A percentile compares a stretch with the other conserved stretches of the same genome.
Conservation (phyloP, 768 basidiomycete species). For the Macrolepiota fuliginosa region DNA sequence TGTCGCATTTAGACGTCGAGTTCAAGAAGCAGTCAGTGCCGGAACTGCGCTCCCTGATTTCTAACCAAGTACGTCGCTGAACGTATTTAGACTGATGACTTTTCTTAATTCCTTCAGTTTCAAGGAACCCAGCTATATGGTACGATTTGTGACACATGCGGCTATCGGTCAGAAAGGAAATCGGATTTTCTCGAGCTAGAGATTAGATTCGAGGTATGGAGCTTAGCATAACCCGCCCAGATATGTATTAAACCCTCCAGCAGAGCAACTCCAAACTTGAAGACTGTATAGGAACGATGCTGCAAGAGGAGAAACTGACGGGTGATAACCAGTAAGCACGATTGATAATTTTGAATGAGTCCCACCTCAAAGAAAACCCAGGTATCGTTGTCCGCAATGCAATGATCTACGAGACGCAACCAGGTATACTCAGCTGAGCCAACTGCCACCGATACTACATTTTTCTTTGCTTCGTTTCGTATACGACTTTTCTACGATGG, state of each 20-base stretch:
- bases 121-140: slow-evolving; percentile 83
- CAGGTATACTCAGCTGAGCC: slow-evolving; percentile 66
- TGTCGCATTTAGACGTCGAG: slow-evolving; percentile 83
- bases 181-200: slow-evolving; percentile 88
- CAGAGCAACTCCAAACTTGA: slow-evolving; percentile 74
- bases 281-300: slow-evolving; percentile 62
- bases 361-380: slow-evolving; percentile 23
- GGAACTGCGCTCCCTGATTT: slow-evolving; percentile 63
- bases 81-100: neutral
- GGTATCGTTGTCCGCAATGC: slow-evolving; percentile 82
- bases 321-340: slow-evolving; percentile 81
- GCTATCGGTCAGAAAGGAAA: slow-evolving; percentile 61
- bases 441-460: slow-evolving; percentile 85
- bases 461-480: slow-evolving; percentile 93
- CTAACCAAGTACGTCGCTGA: slow-evolving; percentile 56
- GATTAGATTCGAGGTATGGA: slow-evolving; percentile 69
- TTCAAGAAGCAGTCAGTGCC: slow-evolving; percentile 78
- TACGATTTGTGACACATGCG: slow-evolving; percentile 74
- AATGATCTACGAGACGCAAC: slow-evolving; percentile 72
- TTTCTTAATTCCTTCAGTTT: slow-evolving; percentile 53
- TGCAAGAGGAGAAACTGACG: slow-evolving; percentile 69
- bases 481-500: slow-evolving; percentile 74
- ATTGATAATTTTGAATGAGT: neutral
- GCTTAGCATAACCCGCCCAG: neutral
- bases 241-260: neutral